A percentile compares a stretch with the other conserved stretches of the same genome.
Evolutionary conservation across 768 basidiomycete species (phyloP).

Genomic region (Scleroderma citrinum): DNA sequence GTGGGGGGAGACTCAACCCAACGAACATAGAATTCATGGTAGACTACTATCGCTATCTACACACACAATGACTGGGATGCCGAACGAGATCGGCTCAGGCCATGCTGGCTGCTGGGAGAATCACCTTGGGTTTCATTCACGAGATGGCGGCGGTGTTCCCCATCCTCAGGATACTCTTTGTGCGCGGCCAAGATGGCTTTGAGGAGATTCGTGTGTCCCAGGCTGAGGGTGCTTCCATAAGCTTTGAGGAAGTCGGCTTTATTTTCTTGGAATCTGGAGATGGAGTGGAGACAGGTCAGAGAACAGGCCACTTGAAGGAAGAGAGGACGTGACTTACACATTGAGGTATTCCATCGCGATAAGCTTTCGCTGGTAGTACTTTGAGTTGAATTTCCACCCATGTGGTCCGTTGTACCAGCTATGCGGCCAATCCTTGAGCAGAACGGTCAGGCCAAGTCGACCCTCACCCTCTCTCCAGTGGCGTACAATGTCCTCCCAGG

Average conservation of each 20-base stretch:
- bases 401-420: not conserved
- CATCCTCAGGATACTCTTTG: no score
- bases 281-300: not conserved
- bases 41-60: no score
- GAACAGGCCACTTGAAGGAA: not conserved
- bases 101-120: no score
- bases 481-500: constrained; percentile 4
- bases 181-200: not conserved
- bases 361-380: not conserved
- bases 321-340: not conserved
- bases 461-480: constrained; percentile 4
- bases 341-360: not conserved
- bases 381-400: not conserved
- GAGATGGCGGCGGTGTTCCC: no score
- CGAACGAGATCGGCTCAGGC: no score
- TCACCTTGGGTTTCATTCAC: no score
- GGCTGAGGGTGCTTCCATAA: not conserved
- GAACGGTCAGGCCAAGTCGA: not conserved
- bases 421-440: constrained; percentile 6
- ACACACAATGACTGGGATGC: no score
- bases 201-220: not conserved
- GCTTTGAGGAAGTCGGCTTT: not conserved
- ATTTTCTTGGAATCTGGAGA: not conserved
- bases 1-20: no score
- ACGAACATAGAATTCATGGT: no score